These are phyloP conservation scores for Phytophthora gonapodyides DNA, from an alignment of 352 stramenopile species.

Conservation along the genomic window DNA sequence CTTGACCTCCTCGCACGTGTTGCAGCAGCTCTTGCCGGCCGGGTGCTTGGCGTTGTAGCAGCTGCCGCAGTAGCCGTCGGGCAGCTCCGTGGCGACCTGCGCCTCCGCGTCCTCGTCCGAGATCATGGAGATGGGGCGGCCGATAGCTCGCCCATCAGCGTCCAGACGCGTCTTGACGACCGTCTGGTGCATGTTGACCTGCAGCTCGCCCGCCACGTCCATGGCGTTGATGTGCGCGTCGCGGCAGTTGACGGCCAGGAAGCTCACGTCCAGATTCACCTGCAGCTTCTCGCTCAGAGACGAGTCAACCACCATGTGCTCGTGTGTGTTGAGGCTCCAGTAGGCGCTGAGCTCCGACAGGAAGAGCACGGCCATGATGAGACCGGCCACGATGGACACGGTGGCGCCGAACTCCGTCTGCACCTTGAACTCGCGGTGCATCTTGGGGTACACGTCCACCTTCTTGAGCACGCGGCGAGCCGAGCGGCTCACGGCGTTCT, in stretches of 20 bases:
- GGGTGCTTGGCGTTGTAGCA: slow-evolving; percentile 93
- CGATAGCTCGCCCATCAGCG: slow-evolving; percentile 69
- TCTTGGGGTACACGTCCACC: slow-evolving; percentile 95
- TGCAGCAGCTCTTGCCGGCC: slow-evolving; percentile 73
- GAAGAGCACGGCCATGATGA: slow-evolving; percentile 36
- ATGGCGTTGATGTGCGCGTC: slow-evolving; percentile 99
- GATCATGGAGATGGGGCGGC: slow-evolving; percentile 51
- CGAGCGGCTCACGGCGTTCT: slow-evolving; percentile 46
- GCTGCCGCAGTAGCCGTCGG: slow-evolving; percentile 93
- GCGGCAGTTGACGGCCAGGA: slow-evolving; percentile 95
- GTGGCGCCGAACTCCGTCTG: slow-evolving; percentile 93
- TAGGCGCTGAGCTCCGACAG: slow-evolving; percentile 84
- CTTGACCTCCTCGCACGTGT: slow-evolving; percentile 85
- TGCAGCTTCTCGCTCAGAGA: slow-evolving; percentile 94
- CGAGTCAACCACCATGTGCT: slow-evolving; percentile 97
- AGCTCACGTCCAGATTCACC: slow-evolving; percentile 99
- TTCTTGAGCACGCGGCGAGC: slow-evolving; percentile 74
- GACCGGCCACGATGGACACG: slow-evolving; percentile 18
- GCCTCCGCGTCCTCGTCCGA: slow-evolving; percentile 32
- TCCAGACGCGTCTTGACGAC: slow-evolving; percentile 94
- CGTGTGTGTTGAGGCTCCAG: slow-evolving; percentile 84
- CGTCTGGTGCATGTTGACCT: slow-evolving; percentile 96
- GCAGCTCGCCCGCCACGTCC: slow-evolving; percentile 98
- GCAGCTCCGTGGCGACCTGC: slow-evolving; percentile 51
- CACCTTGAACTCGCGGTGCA: slow-evolving; percentile 96